Evolutionary conservation across 768 basidiomycete species (phyloP), one percentile per base, ranked within the genome.

Genomic region (Solioccasus polychromus): DNA sequence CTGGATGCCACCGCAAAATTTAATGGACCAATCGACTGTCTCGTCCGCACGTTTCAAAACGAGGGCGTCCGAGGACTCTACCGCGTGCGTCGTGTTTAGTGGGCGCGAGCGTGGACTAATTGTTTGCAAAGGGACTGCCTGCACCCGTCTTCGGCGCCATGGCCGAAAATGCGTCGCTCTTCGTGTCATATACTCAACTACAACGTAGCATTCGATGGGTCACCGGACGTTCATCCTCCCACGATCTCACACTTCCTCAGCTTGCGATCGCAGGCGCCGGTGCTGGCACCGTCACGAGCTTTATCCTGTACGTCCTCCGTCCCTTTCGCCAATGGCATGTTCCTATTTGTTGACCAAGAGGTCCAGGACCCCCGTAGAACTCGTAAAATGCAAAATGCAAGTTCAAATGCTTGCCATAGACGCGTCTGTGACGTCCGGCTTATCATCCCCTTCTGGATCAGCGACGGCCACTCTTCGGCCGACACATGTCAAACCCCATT

Each of bases 361-460:
- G n/a, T 42, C 57, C 41, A 92, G 90, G 24, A 96, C 93, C 0
- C 94, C 94, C 2, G 85, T 97, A 46, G 94, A 96, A 58, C 83
- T 96, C 39, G 80, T 97, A 47, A 96, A 98, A 68, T 96, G 92
- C 71, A 91, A 92, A 66, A 95, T 97, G 92, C 94, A 96, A 65
- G 94, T 96, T 3, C 92, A 95, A 61, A 85, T 91, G 79, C 80
- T 95, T 18, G 68, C 75, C 18, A 47, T 66, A 2, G 47, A 35
- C 19, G 29, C 52, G 8, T 45, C n/a, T n/a, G n/a, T n/a, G n/a
- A n/a, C n/a, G n/a, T n/a, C n/a, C n/a, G n/a, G n/a, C n/a, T n/a
- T n/a, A n/a, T n/a, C 60, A 17, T 20, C 46, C 5, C 30, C 55
- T 8, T 48, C 61, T 10, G 37, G 55, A 10, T 19, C 61, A 15